Evolutionary conservation across 2,329 filamentous ascomycete genomes (phyloP), one percentile per base, ranked within the genome.

Genomic region (Pseudogymnoascus destructans): DNA sequence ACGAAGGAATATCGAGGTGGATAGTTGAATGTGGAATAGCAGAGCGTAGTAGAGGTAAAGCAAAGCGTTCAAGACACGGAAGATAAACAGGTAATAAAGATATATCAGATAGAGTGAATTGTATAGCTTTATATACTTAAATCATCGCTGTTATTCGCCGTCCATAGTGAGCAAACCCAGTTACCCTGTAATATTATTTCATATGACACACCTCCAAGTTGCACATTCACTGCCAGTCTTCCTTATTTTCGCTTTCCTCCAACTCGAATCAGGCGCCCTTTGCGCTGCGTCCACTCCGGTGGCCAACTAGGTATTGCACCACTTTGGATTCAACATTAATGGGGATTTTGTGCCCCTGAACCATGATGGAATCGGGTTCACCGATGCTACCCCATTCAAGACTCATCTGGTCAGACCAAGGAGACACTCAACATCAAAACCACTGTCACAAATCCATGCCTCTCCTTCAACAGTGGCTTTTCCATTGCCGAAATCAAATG

Each of bases 321-420:
- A n/a, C 8, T 49, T 4, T 49, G 21, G 17, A n/a, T 49, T 49
- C 42, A n/a, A n/a, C 19, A n/a, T 52, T 17, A 11, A 52, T 32
- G 10, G 46, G 46, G 15, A 52, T 52, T 52, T 52, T 52, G 46
- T 32, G 15, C n/a, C 46, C 25, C 5, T 52, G 23, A 5, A 30
- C 46, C 46, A 52, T 30, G 15, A 52, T 30, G 46, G 42, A 52
- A 52, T 52, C 42, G 10, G 42, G 23, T 30, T 52, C 42, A 8
- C 42, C 42, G n/a, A 30, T 52, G 9, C n/a, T 52, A 30, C 42
- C 42, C 42, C 42, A 52, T 52, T 52, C 42, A 30, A 52, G 42
- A 4, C 13, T 52, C 42, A 52, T 52, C 8, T 11, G 23, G 8
- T 52, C 30, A 52, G 42, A 17, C 42, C 42, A 27, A 52, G 42